Evolutionary conservation across 139 green algal species (phyloP).

Genomic region (Microglena sp.): DNA sequence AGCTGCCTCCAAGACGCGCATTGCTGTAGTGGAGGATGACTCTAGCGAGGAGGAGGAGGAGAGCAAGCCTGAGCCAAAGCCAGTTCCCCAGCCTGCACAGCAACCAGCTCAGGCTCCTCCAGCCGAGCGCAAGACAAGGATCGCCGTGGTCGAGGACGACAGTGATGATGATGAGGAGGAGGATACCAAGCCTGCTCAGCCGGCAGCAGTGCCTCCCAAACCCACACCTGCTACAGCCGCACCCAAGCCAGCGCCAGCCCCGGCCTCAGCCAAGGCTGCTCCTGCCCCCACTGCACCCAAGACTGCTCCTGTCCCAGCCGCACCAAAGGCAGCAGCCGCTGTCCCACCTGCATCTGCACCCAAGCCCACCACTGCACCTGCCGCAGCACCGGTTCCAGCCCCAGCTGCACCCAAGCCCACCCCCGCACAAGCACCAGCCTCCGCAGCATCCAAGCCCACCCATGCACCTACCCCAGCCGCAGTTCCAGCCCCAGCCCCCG

Average conservation of each 20-base stretch:
- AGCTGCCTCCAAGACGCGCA: background rate
- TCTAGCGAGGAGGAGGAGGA: slow-evolving; percentile 7
- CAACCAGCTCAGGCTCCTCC: background rate
- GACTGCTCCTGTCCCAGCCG: background rate
- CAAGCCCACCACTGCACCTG: background rate
- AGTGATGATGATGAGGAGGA: slow-evolving; percentile 8
- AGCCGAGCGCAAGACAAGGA: slow-evolving; percentile 7
- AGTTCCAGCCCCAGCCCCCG: background rate
- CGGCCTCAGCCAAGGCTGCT: slow-evolving; percentile 1
- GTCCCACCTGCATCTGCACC: too few species aligned
- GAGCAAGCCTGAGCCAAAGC: background rate
- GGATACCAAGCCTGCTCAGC: background rate
- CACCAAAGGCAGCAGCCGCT: too few species aligned
- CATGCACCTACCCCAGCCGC: background rate
- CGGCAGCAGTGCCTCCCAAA: background rate
- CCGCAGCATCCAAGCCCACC: background rate
- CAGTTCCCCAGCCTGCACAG: slow-evolving; percentile 1
- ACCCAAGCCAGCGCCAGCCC: background rate
- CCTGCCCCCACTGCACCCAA: background rate
- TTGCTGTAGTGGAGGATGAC: slow-evolving; percentile 8
- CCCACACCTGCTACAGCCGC: background rate
- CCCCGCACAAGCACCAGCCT: background rate
- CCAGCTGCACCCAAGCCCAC: background rate
- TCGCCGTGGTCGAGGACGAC: slow-evolving; percentile 23
- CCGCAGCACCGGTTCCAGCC: background rate